Percentiles rank a stretch among this genome's conserved stretches.
phyloP scores from a whole-genome alignment of 2,329 filamentous ascomycete species.

The Fusarium foetens region DNA sequence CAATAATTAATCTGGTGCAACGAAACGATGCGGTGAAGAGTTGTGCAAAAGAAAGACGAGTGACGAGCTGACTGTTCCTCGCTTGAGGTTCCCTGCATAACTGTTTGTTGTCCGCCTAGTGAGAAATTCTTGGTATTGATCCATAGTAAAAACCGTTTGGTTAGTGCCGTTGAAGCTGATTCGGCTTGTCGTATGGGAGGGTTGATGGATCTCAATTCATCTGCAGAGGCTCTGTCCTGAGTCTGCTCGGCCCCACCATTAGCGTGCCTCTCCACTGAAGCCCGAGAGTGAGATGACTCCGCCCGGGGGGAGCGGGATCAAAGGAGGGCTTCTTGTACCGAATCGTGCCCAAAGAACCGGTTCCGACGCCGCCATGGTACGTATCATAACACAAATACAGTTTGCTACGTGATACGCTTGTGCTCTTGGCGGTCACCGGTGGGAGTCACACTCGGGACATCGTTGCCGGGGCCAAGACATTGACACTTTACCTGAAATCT shows the following conservation, averaged over 20 bases:
- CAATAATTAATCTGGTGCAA: slow-evolving; percentile 26
- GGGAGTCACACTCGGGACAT: slow-evolving; percentile 33
- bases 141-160: slow-evolving; percentile 2
- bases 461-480: slow-evolving; percentile 34
- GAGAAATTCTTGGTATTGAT: background rate
- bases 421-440: slow-evolving; percentile 17
- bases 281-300: slow-evolving; percentile 18
- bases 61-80: slow-evolving; percentile 17
- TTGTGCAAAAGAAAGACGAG: slow-evolving; percentile 8
- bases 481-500: background rate
- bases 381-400: background rate
- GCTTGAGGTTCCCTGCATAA: slow-evolving; percentile 32
- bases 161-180: slow-evolving; percentile 14
- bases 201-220: slow-evolving; percentile 2
- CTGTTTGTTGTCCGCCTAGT: background rate
- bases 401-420: background rate
- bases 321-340: background rate
- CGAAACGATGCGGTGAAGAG: slow-evolving; percentile 35
- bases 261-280: slow-evolving; percentile 20
- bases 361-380: slow-evolving; percentile 20
- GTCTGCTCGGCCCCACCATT: slow-evolving; percentile 21
- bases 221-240: slow-evolving; percentile 37
- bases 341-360: slow-evolving; percentile 26
- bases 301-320: slow-evolving; percentile 19
- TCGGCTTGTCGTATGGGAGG: slow-evolving; percentile 19